phyloP scores from a whole-genome alignment of 768 basidiomycete species.

The Crepidotus variabilis region DNA sequence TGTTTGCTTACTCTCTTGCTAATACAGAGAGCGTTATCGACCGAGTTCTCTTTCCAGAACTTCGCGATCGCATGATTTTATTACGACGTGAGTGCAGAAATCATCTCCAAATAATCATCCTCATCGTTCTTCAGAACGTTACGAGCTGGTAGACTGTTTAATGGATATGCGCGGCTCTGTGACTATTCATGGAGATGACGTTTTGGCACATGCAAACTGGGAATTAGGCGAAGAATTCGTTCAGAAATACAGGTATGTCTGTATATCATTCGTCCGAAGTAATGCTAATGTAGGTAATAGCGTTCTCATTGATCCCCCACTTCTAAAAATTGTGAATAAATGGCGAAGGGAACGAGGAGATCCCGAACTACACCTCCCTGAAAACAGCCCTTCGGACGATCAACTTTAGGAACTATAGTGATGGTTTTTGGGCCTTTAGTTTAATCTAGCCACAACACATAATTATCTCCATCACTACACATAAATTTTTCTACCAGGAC shows the following conservation, averaged over 20 bases:
- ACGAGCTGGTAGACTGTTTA: conserved; percentile 77
- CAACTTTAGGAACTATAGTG: not conserved
- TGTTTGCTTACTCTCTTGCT: conserved; percentile 8
- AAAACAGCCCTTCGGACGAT: conserved; percentile 4
- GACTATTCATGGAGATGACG: conserved; percentile 86
- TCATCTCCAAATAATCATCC: not conserved
- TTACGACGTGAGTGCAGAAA: conserved; percentile 59
- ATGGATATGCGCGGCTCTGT: conserved; percentile 66
- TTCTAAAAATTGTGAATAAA: conserved; percentile 71
- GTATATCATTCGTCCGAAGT: not conserved
- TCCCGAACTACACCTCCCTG: conserved; percentile 43
- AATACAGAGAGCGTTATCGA: conserved; percentile 84
- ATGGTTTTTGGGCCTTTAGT: not conserved
- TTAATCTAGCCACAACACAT: not conserved
- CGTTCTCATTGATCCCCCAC: conserved; percentile 73
- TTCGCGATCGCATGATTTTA: conserved; percentile 89
- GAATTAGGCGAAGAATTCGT: conserved; percentile 85
- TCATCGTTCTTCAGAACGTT: conserved; percentile 48
- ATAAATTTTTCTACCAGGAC: conserved; percentile 66
- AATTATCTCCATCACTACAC: not conserved
- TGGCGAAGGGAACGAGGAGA: conserved; percentile 88
- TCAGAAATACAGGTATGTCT: conserved; percentile 70
- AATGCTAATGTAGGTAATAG: conserved; percentile 32
- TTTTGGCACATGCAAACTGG: conserved; percentile 87
- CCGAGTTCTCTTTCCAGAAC: conserved; percentile 81